Evolutionary conservation across 345 rosid genomes (phyloP).

Genomic region (Aegle marmelos): DNA sequence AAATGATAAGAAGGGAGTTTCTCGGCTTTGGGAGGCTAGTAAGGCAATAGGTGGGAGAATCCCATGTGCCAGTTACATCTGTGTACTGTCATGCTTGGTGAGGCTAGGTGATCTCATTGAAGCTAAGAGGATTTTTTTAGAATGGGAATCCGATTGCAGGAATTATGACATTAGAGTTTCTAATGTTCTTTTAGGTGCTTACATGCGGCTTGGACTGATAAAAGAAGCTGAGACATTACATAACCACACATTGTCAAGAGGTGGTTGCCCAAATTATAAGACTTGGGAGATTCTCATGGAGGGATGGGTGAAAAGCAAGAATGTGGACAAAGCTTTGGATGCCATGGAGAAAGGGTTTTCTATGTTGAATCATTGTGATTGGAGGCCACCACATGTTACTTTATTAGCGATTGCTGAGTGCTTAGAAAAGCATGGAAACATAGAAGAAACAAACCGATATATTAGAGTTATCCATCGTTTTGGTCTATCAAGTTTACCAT

Average conservation of each 20-base stretch:
- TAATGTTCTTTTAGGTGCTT: conserved; percentile 62
- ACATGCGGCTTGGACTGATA: conserved; percentile 35
- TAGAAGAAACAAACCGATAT: conserved; percentile 45
- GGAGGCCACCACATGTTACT: conserved; percentile 49
- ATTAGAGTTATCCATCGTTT: conserved; percentile 37
- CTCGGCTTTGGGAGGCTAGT: conserved; percentile 49
- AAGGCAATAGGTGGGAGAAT: conserved; percentile 42
- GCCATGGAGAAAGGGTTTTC: conserved; percentile 48
- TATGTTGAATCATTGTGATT: conserved; percentile 42
- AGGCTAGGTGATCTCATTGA: conserved; percentile 37
- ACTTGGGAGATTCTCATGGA: conserved; percentile 79
- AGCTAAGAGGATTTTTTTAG: conserved; percentile 42
- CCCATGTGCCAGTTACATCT: conserved; percentile 51
- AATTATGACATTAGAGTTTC: conserved; percentile 55
- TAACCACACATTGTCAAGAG: conserved; percentile 37
- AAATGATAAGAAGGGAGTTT: conserved; percentile 42
- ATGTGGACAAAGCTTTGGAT: conserved; percentile 53
- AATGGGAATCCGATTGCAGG: conserved; percentile 46
- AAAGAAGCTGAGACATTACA: conserved; percentile 47
- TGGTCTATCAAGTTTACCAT: conserved; percentile 46
- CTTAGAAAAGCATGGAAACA: conserved; percentile 44
- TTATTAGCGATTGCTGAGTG: conserved; percentile 44
- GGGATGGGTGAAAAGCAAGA: conserved; percentile 47
- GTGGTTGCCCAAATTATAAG: conserved; percentile 65
- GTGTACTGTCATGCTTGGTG: conserved; percentile 47